Evolutionary conservation across 306 rosid species (phyloP).

Genomic region (Arachis hypogaea): DNA sequence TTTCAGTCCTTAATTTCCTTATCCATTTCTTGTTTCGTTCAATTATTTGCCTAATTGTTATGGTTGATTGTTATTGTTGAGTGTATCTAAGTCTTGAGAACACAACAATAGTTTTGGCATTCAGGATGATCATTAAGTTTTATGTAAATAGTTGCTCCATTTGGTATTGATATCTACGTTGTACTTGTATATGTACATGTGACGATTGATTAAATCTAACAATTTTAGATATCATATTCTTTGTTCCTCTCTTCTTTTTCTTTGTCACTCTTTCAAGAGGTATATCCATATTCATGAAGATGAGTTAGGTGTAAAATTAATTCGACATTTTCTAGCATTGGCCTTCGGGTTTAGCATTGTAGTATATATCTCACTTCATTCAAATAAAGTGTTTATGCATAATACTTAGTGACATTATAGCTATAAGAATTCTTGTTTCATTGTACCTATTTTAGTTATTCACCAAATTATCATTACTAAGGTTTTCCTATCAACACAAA

Average conservation of each 20-base stretch:
- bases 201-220: not conserved
- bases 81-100: not conserved
- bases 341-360: conserved; percentile 11
- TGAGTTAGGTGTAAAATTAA: not conserved
- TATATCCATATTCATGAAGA: conserved; percentile 2
- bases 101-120: not conserved
- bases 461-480: not conserved
- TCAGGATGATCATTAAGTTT: not conserved
- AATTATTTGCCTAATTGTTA: not conserved
- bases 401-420: not conserved
- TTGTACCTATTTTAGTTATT: not conserved
- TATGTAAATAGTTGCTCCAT: not conserved
- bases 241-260: too few species aligned
- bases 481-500: not conserved
- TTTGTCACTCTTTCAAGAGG: too few species aligned
- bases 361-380: conserved; percentile 10
- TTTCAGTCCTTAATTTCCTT: conserved; percentile 26
- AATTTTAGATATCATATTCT: too few species aligned
- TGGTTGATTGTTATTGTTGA: not conserved
- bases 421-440: not conserved
- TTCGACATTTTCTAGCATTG: not conserved
- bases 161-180: not conserved
- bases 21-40: conserved; percentile 10
- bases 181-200: not conserved
- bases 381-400: not conserved